These are phyloP conservation scores for Populus hybrid DNA, from an alignment of 441 rosid genomes.

Conservation along the genomic window DNA sequence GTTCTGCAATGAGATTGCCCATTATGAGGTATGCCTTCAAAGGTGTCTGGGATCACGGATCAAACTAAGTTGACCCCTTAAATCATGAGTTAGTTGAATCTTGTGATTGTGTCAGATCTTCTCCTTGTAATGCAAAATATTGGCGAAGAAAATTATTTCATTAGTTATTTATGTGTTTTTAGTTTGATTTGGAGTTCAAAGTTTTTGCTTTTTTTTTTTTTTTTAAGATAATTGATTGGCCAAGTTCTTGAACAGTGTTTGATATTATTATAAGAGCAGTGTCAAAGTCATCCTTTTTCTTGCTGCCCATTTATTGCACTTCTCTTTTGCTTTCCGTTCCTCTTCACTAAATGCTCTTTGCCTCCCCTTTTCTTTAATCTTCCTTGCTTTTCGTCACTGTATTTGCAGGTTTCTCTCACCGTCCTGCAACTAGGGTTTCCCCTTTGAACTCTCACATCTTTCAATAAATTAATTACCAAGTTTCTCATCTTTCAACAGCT, in stretches of 20 bases:
- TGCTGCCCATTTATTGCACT: slow-evolving; percentile 38
- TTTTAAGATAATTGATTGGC: neutral
- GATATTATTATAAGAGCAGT: slow-evolving; percentile 29
- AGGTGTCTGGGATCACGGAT: neutral
- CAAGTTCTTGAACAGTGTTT: slow-evolving; percentile 27
- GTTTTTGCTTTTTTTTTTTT: neutral
- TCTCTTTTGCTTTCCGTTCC: slow-evolving; percentile 39
- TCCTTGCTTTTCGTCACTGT: slow-evolving; percentile 37
- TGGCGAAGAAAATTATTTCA: neutral
- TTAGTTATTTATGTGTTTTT: neutral
- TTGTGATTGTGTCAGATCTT: slow-evolving; percentile 7
- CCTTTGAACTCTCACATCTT: slow-evolving; percentile 32
- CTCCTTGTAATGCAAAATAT: neutral
- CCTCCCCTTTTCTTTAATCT: slow-evolving; percentile 28
- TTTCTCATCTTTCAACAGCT: slow-evolving; percentile 15
- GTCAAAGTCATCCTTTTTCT: slow-evolving; percentile 34
- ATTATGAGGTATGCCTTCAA: neutral
- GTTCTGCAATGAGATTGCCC: neutral
- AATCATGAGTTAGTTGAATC: neutral
- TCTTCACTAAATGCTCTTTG: slow-evolving; percentile 44
- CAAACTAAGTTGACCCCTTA: slow-evolving; percentile 1
- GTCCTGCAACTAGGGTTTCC: slow-evolving; percentile 48
- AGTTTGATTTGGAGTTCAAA: no score
- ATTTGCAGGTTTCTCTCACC: slow-evolving; percentile 36
- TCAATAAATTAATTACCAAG: neutral